Conservation (phyloP, 225 moss, liverwort and hornwort genomes). For the Lunularia cruciata region DNA sequence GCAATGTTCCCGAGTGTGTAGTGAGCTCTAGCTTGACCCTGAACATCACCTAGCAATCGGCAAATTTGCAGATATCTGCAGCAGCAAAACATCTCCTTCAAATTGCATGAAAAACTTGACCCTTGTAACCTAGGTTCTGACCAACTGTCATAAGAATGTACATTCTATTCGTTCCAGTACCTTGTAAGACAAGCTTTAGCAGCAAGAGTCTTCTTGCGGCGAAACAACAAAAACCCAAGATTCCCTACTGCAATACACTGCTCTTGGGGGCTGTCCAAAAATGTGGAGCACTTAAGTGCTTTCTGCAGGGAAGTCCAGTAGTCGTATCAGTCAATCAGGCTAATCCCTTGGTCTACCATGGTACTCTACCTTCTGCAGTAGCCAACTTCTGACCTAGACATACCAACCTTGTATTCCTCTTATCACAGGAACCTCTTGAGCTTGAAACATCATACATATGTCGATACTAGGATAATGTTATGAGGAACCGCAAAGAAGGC, state of each 20-base stretch:
- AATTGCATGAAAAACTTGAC: too few species aligned
- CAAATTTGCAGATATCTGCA: constrained; percentile 83
- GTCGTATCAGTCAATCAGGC: background rate
- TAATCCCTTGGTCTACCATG: too few species aligned
- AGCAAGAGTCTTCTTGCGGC: constrained; percentile 67
- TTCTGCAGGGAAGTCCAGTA: constrained; percentile 44
- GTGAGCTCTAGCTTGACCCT: constrained; percentile 79
- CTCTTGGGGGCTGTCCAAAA: constrained; percentile 67
- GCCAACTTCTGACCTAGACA: too few species aligned
- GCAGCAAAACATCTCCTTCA: background rate
- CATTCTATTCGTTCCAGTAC: too few species aligned
- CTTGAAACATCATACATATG: too few species aligned
- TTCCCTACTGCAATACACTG: constrained; percentile 88
- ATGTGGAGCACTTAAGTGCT: constrained; percentile 79
- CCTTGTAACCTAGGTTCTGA: too few species aligned
- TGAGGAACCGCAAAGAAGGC: too few species aligned
- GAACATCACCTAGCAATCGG: constrained; percentile 52
- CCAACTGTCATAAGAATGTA: too few species aligned
- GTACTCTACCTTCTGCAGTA: too few species aligned
- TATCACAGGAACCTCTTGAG: too few species aligned
- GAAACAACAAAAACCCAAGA: constrained; percentile 74
- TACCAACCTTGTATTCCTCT: too few species aligned
- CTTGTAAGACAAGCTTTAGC: constrained; percentile 76
- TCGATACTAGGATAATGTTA: too few species aligned
- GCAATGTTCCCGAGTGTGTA: constrained; percentile 84